Evolutionary conservation across 352 stramenopile genomes (phyloP), one percentile per base, ranked within the genome.

Genomic region (Pilasporangium apinafurcum): DNA sequence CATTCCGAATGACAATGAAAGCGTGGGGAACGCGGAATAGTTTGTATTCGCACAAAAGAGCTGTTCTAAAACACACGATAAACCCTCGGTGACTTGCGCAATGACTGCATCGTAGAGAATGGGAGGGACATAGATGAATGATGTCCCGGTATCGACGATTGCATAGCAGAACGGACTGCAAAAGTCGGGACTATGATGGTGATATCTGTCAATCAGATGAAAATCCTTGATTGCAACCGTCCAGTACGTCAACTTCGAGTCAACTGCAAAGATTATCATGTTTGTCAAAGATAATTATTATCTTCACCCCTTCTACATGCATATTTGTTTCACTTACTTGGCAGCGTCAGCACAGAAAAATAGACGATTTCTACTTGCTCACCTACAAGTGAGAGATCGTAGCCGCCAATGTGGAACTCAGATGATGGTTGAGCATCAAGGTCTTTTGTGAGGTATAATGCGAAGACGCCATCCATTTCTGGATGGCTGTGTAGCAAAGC

Each of bases 61-160:
- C 8, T 59, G 53, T 0, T 43, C 44, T 12, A 58, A 12, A 20
- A 67, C 44, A 51, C 72, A 86, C 16, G 28, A 10, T 8, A 65
- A 46, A 4, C 53, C 54, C 20, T 34, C 38, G 0, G 57, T 69
- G 16, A 86, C 52, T 5, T 63, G 35, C 8, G 31, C 30, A n/a
- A 81, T 57, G 5, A 84, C 50, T n/a, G 30, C 42, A 27, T 62
- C 41, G 29, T 69, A 86, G 44, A 64, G 21, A 25, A 69, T 49
- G 12, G 65, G 42, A 0, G 71, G 71, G 10, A 65, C 48, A 18
- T 71, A 76, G 10, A 62, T 73, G 45, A 66, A 62, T 10, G 64
- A 79, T 24, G 68, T 70, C 10, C 72, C 72, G 26, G 65, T 71
- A 38, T 83, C 72, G 21, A 85, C 49, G 47, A 85, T 85, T 22